phyloP scores from a whole-genome alignment of 2,329 filamentous ascomycete species.

The Arachnopeziza araneosa region DNA sequence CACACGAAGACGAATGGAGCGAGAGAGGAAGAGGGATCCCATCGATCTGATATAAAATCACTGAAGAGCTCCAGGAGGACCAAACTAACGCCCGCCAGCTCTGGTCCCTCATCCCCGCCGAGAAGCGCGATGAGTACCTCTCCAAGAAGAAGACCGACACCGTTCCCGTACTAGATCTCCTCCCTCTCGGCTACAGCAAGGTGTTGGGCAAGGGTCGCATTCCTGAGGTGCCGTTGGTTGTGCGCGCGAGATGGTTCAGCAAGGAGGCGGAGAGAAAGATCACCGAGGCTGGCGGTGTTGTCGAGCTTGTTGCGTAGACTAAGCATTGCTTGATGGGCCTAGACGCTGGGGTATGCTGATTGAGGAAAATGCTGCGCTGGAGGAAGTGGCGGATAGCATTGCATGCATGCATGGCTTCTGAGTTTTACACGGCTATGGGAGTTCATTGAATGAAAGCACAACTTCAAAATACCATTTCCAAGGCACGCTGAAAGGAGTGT shows the following conservation, averaged over 20 bases:
- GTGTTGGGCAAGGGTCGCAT: conserved; percentile 97
- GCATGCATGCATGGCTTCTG: conserved; percentile 6
- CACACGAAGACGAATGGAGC: neutral
- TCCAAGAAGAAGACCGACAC: conserved; percentile 69
- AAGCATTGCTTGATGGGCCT: neutral
- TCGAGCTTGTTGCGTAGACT: conserved; percentile 86
- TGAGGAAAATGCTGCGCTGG: neutral
- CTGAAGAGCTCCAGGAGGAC: neutral
- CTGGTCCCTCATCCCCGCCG: conserved; percentile 88
- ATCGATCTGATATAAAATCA: neutral
- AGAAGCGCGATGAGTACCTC: conserved; percentile 92
- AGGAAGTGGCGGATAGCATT: conserved; percentile 2
- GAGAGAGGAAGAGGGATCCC: neutral
- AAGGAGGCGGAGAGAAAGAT: conserved; percentile 98
- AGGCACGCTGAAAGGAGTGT: neutral
- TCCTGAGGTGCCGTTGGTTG: conserved; percentile 87
- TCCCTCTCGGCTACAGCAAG: conserved; percentile 96
- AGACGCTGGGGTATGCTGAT: neutral
- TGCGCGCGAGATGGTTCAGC: conserved; percentile 92
- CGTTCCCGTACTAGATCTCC: conserved; percentile 95
- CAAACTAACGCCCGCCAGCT: conserved; percentile 51
- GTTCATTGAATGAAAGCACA: conserved; percentile 17
- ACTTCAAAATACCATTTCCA: conserved; percentile 1
- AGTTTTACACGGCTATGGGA: conserved; percentile 5
- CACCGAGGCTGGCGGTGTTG: conserved; percentile 91